Base-by-base conservation (phyloP, 1,139 yeast species). In the Saccharomyces hybrid region DNA sequence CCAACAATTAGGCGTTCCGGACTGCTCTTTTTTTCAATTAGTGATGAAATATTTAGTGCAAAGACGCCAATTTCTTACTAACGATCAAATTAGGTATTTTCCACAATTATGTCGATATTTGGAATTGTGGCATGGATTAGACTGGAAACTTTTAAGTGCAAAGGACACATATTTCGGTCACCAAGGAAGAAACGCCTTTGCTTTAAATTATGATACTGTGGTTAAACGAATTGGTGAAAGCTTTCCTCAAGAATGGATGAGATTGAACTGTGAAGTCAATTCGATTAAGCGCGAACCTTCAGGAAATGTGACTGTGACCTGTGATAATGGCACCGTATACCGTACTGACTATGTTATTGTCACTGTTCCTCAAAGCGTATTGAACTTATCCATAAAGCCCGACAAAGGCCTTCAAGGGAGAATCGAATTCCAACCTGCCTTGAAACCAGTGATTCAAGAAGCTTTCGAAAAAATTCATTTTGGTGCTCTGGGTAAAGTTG, bases 61-160 rank as follows among this genome's bases (percentile, higher is more conserved):
- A 50, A 80, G 78, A 57, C 74, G 77, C 26, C 69, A 73, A 28
- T 66, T 83, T 31, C 67, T 87, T 44, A 77, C 84, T 0, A 69
- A 70, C n/a, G 77, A 73, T 3, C 93, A 87, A 65, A 74, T 75
- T 32, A 65, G 67, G 44, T 75, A 76, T 57, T 77, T 83, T 19
- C 77, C 80, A 2, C 80, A 81, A 57, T 66, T 78, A 57, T 69
- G 80, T 41, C 72, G 95, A 59, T 76, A 76, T 57, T 66, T 81
- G 55, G 96, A 89, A 66, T 72, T 85, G 42, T 88, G 95, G 93
- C 87, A 82, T 66, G 97, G 95, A 0, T 73, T 84, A 28, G 76
- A 84, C 27, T 82, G 89, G 82, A 80, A 79, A 46, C 66, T 70
- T 34, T 76, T 85, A 61, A 86, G 95, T 64, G 84, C 86, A 4